These are phyloP conservation scores for Dendryphion nanum DNA, from an alignment of 2,329 filamentous ascomycete genomes.

Conservation along the genomic window DNA sequence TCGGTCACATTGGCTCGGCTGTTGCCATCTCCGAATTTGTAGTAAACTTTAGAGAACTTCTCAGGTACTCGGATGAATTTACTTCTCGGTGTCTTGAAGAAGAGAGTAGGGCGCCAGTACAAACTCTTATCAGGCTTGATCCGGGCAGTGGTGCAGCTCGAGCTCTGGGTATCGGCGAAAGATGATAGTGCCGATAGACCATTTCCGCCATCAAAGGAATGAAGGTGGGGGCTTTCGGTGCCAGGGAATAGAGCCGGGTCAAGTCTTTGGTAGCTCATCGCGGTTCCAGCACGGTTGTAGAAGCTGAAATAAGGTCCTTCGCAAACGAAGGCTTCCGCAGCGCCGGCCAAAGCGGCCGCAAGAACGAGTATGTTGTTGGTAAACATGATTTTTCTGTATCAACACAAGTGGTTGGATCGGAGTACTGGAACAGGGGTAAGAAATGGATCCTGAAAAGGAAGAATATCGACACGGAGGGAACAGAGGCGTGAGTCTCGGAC, in stretches of 20 bases:
- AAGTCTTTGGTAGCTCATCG: slow-evolving; percentile 36
- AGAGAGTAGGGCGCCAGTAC: slow-evolving; percentile 40
- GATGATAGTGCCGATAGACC: slow-evolving; percentile 24
- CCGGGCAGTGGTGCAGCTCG: slow-evolving; percentile 36
- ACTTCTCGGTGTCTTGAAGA: slow-evolving; percentile 36
- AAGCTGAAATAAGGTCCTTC: slow-evolving; percentile 40
- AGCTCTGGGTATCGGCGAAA: slow-evolving; percentile 27
- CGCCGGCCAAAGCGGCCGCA: slow-evolving; percentile 29
- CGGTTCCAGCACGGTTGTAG: slow-evolving; percentile 33
- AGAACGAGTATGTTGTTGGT: slow-evolving; percentile 24
- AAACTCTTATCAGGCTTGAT: slow-evolving; percentile 38
- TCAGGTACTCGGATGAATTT: slow-evolving; percentile 38
- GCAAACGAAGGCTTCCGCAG: slow-evolving; percentile 34
- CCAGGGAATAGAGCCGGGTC: slow-evolving; percentile 37
- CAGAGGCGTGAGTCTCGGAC: slow-evolving; percentile 35
- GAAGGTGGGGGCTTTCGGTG: slow-evolving; percentile 32
- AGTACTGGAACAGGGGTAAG: slow-evolving; percentile 1
- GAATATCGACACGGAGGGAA: slow-evolving; percentile 22
- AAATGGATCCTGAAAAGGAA: slow-evolving; percentile 12
- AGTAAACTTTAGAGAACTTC: slow-evolving; percentile 36
- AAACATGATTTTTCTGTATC: slow-evolving; percentile 30
- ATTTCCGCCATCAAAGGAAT: slow-evolving; percentile 40
- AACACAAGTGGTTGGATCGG: too few species aligned
- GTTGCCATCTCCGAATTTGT: slow-evolving; percentile 36
- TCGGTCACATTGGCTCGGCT: slow-evolving; percentile 35